These are phyloP conservation scores for Cryptococcus amylolentus DNA, from an alignment of 1,284 basidiomycete species.

Conservation along the genomic window DNA sequence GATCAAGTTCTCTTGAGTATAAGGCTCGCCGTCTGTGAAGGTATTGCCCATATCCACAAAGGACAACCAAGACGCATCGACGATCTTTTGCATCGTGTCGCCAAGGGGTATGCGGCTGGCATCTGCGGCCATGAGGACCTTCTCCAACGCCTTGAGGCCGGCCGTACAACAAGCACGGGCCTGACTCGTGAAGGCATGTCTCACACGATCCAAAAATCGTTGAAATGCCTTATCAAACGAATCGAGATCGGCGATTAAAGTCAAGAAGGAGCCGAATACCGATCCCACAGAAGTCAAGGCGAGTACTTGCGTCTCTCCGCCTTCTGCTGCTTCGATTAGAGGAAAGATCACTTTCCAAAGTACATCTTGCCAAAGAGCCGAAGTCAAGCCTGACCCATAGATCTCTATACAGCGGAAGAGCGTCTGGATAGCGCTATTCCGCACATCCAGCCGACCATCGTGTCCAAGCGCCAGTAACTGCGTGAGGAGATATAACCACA, in stretches of 20 bases:
- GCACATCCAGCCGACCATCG: slow-evolving; percentile 78
- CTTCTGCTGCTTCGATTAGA: slow-evolving; percentile 65
- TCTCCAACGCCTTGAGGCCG: slow-evolving; percentile 74
- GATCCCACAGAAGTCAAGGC: slow-evolving; percentile 79
- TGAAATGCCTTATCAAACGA: slow-evolving; percentile 70
- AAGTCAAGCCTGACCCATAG: slow-evolving; percentile 76
- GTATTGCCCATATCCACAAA: slow-evolving; percentile 65
- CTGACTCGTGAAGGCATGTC: slow-evolving; percentile 66
- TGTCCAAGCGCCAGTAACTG: slow-evolving; percentile 79
- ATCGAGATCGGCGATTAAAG: slow-evolving; percentile 67
- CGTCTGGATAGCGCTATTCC: slow-evolving; percentile 90
- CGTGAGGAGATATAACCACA: slow-evolving; percentile 88
- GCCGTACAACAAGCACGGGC: slow-evolving; percentile 69
- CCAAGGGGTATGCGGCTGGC: slow-evolving; percentile 37
- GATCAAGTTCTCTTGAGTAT: slow-evolving; percentile 83
- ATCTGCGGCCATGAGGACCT: slow-evolving; percentile 61
- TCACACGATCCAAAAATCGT: slow-evolving; percentile 65
- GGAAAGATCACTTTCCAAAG: slow-evolving; percentile 88
- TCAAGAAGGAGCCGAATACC: slow-evolving; percentile 75
- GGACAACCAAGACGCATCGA: slow-evolving; percentile 65
- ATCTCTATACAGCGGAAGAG: slow-evolving; percentile 90
- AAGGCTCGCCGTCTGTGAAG: slow-evolving; percentile 53
- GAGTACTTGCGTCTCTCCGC: slow-evolving; percentile 85
- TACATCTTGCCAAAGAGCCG: slow-evolving; percentile 80
- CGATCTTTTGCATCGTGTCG: slow-evolving; percentile 46